phyloP scores from a whole-genome alignment of 176 grass and related monocot genomes.

The Phyllostachys edulis region DNA sequence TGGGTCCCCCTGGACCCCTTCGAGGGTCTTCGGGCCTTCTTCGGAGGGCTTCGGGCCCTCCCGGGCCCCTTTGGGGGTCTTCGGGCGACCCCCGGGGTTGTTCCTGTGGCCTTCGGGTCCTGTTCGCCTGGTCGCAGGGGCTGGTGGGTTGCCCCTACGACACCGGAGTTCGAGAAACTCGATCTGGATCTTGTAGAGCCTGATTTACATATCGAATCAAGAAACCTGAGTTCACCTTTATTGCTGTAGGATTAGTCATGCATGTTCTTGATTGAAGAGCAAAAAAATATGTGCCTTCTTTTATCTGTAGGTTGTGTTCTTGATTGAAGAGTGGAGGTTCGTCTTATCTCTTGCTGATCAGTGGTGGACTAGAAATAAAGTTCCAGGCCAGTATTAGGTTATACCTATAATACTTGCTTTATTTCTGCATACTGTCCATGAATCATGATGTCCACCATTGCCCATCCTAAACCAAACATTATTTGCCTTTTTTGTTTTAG shows the following conservation, averaged over 20 bases:
- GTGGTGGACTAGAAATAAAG: not conserved
- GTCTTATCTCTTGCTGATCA: not conserved
- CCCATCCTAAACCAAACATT: not conserved
- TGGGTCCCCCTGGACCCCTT: no score
- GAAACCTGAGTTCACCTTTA: not conserved
- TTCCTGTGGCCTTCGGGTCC: no score
- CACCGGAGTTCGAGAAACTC: not conserved
- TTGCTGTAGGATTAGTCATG: not conserved
- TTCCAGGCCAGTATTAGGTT: not conserved
- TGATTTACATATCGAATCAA: not conserved
- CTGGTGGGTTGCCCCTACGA: no score
- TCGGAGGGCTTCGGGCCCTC: no score
- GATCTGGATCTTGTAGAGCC: slow-evolving; percentile 36
- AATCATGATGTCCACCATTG: not conserved
- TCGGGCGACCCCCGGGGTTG: no score
- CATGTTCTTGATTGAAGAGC: not conserved
- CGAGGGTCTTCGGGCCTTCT: no score
- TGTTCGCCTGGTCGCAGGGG: no score
- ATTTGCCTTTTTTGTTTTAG: not conserved
- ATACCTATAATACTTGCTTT: not conserved
- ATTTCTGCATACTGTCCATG: not conserved
- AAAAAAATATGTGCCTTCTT: not conserved
- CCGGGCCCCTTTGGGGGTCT: no score
- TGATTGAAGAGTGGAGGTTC: not conserved
- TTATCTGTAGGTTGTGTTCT: not conserved